These are phyloP conservation scores for Chaetomium strumarium DNA, from an alignment of 2,329 filamentous ascomycete genomes.

Conservation along the genomic window DNA sequence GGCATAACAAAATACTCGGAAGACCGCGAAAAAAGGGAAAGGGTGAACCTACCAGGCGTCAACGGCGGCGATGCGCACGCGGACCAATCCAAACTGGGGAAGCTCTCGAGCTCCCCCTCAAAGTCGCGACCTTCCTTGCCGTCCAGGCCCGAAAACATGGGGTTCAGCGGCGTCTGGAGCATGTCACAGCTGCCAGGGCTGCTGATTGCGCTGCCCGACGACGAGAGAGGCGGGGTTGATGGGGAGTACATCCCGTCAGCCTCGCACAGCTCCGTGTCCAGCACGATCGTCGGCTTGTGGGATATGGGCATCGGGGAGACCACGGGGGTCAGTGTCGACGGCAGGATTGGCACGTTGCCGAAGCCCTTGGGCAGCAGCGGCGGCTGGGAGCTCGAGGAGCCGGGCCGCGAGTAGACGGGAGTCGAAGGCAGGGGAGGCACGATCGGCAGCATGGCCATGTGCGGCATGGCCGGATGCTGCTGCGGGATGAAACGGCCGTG, in stretches of 20 bases:
- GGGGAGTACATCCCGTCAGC: conserved; percentile 65
- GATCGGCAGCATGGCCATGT: conserved; percentile 48
- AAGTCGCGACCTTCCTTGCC: conserved; percentile 66
- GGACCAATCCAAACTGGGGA: conserved; percentile 70
- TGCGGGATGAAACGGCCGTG: conserved; percentile 69
- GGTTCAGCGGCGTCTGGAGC: conserved; percentile 76
- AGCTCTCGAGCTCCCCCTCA: conserved; percentile 64
- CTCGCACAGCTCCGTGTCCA: conserved; percentile 69
- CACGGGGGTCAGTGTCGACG: conserved; percentile 64
- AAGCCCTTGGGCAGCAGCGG: conserved; percentile 41
- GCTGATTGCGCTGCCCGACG: conserved; percentile 76
- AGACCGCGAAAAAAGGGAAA: background rate
- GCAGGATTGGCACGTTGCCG: conserved; percentile 41
- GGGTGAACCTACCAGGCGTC: conserved; percentile 71
- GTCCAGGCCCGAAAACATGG: conserved; percentile 67
- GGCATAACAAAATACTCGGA: conserved; percentile 6
- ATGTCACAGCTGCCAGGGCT: conserved; percentile 76
- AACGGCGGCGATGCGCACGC: conserved; percentile 75
- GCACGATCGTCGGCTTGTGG: conserved; percentile 70
- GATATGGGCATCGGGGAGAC: conserved; percentile 68
- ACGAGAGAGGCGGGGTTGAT: conserved; percentile 80
- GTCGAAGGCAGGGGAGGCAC: conserved; percentile 56
- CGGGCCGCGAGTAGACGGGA: conserved; percentile 59
- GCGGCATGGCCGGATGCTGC: conserved; percentile 32
- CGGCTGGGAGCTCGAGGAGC: conserved; percentile 59